Evolutionary conservation across 345 rosid genomes (phyloP).

Genomic region (Trapa bicornis): DNA sequence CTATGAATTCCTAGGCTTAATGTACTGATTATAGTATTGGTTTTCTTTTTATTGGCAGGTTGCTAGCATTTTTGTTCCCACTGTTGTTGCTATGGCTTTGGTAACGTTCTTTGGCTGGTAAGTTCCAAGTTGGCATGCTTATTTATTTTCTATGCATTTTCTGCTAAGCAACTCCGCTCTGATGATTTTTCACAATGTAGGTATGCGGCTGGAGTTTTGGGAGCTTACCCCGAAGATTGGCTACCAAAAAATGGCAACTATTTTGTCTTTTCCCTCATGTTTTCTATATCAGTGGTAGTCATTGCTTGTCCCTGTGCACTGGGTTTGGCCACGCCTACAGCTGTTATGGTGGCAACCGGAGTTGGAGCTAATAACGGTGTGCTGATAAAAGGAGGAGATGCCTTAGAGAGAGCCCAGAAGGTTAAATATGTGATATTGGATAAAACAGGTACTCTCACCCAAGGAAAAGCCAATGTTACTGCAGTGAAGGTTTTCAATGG

Average conservation of each 20-base stretch:
- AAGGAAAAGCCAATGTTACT: constrained; percentile 85
- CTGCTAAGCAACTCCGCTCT: not conserved
- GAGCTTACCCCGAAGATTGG: constrained; percentile 85
- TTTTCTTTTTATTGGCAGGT: constrained; percentile 34
- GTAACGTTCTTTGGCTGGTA: constrained; percentile 81
- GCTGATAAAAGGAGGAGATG: constrained; percentile 97
- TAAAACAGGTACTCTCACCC: constrained; percentile 97
- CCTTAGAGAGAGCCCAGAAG: constrained; percentile 95
- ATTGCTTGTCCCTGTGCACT: constrained; percentile 99
- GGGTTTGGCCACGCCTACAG: constrained; percentile 99
- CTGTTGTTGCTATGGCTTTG: constrained; percentile 61
- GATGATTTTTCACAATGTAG: constrained; percentile 20
- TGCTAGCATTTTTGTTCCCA: constrained; percentile 97
- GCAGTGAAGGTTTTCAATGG: constrained; percentile 61
- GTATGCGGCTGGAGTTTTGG: constrained; percentile 63
- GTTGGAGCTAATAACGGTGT: constrained; percentile 98
- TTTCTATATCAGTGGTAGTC: constrained; percentile 91
- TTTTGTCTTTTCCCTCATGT: constrained; percentile 94
- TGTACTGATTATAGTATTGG: not conserved
- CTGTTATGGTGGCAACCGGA: constrained; percentile 99
- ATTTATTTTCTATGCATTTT: not conserved
- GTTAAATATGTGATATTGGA: constrained; percentile 81
- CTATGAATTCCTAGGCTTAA: not conserved
- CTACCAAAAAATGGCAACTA: constrained; percentile 78
- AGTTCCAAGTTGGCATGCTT: constrained; percentile 13